phyloP scores from a whole-genome alignment of 129 eudicot genomes.

The Chrysanthemum makinoi region DNA sequence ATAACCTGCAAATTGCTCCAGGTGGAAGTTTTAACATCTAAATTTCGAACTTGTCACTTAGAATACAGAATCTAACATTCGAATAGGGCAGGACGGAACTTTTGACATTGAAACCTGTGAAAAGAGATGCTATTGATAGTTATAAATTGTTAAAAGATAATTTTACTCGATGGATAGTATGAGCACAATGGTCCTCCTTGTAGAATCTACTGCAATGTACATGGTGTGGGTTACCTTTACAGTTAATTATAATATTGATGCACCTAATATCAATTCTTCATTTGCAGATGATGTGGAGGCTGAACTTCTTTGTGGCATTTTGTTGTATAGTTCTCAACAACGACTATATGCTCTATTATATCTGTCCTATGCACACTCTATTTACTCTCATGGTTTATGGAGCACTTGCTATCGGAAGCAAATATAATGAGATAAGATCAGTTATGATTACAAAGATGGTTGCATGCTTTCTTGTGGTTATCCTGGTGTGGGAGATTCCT shows the following conservation, averaged over 20 bases:
- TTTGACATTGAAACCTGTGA: no score
- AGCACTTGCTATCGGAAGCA: slow-evolving; percentile 86
- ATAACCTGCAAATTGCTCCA: no score
- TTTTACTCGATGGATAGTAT: no score
- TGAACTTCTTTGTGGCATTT: slow-evolving; percentile 85
- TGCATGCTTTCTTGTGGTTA: slow-evolving; percentile 70
- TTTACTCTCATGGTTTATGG: slow-evolving; percentile 94
- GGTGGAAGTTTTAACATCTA: no score
- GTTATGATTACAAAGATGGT: slow-evolving; percentile 70
- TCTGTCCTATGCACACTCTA: slow-evolving; percentile 97
- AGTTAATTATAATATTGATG: not conserved
- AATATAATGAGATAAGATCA: slow-evolving; percentile 78
- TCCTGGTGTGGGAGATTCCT: slow-evolving; percentile 87
- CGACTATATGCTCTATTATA: slow-evolving; percentile 87
- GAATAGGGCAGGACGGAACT: no score
- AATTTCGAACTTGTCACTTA: no score
- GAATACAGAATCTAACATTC: no score
- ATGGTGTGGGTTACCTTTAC: no score
- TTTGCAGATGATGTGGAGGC: slow-evolving; percentile 99
- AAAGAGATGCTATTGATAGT: no score
- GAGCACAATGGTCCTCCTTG: no score
- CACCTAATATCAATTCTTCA: slow-evolving; percentile 24
- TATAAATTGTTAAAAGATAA: no score
- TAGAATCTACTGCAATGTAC: no score
- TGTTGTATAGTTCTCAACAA: slow-evolving; percentile 86